Conservation (phyloP, 768 basidiomycete genomes). For the Mycena vulgaris region DNA sequence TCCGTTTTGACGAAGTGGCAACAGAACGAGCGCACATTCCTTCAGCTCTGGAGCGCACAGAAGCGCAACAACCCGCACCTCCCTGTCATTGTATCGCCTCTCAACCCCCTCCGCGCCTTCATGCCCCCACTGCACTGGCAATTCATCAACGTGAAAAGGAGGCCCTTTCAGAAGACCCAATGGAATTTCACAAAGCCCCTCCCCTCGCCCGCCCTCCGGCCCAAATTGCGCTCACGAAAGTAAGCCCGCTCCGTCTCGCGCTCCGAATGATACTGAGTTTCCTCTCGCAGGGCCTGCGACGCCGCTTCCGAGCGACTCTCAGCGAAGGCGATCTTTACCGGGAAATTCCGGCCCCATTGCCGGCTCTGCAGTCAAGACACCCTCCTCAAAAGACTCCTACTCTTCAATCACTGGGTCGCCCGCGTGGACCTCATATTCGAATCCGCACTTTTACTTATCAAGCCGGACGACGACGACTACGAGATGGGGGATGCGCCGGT, state of each 20-base stretch:
- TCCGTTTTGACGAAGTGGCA: slow-evolving; percentile 18
- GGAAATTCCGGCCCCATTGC: slow-evolving; percentile 32
- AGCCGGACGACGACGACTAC: slow-evolving; percentile 46
- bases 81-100: slow-evolving; percentile 29
- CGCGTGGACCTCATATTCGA: slow-evolving; percentile 62
- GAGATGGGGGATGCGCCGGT: slow-evolving; percentile 58
- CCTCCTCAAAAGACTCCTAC: slow-evolving; percentile 38
- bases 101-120: slow-evolving; percentile 26
- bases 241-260: background rate
- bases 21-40: background rate
- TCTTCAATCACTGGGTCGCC: slow-evolving; percentile 56
- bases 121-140: slow-evolving; percentile 33
- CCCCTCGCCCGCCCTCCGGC: slow-evolving; percentile 23
- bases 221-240: slow-evolving; percentile 22
- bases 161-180: background rate
- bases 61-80: slow-evolving; percentile 24
- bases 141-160: background rate
- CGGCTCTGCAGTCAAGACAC: slow-evolving; percentile 27
- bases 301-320: slow-evolving; percentile 12
- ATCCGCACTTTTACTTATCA: slow-evolving; percentile 53
- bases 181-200: slow-evolving; percentile 34
- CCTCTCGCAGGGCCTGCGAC: slow-evolving; percentile 27
- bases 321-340: slow-evolving; percentile 13
- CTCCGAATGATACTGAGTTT: background rate
- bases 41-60: slow-evolving; percentile 5